Conservation (phyloP, 495 filamentous ascomycete species). For the Aspergillus sclerotiicarbonarius region DNA sequence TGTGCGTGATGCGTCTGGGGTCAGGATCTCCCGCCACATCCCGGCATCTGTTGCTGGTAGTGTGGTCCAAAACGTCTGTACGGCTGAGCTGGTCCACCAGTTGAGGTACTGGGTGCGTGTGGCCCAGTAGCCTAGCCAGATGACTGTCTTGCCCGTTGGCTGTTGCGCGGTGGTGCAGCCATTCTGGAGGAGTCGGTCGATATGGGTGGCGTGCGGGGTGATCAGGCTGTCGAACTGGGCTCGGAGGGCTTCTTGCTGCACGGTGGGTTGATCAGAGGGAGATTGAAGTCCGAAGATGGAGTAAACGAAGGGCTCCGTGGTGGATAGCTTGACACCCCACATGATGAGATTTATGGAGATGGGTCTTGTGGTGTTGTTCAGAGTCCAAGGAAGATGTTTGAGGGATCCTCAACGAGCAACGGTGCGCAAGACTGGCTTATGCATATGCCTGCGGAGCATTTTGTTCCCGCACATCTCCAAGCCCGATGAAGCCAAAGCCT, state of each 20-base stretch:
- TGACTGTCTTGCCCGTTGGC: conserved; percentile 2
- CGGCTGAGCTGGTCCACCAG: conserved; percentile 16
- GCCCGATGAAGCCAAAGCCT: too few relatives aligned
- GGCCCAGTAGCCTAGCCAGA: conserved; percentile 19
- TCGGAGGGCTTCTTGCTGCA: neutral
- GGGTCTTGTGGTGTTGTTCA: too few relatives aligned
- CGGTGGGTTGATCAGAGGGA: neutral
- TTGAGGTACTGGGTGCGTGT: conserved; percentile 1
- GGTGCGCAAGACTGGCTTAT: too few relatives aligned
- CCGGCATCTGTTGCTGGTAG: conserved; percentile 24
- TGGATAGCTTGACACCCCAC: conserved; percentile 1
- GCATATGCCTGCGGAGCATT: too few relatives aligned
- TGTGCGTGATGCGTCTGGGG: conserved; percentile 11
- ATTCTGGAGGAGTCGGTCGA: conserved; percentile 14
- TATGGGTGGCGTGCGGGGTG: neutral
- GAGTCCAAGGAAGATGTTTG: neutral
- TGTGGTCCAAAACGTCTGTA: conserved; percentile 20
- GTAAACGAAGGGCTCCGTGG: conserved; percentile 9
- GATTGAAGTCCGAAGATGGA: conserved; percentile 18
- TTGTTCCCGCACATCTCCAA: too few relatives aligned
- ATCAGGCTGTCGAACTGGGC: conserved; percentile 9
- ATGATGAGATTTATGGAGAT: neutral
- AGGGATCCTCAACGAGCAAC: too few relatives aligned
- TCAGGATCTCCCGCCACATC: conserved; percentile 28
- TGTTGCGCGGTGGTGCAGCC: neutral